Base-by-base conservation (phyloP, 805 yeast species). In the Torulaspora delbrueckii region DNA sequence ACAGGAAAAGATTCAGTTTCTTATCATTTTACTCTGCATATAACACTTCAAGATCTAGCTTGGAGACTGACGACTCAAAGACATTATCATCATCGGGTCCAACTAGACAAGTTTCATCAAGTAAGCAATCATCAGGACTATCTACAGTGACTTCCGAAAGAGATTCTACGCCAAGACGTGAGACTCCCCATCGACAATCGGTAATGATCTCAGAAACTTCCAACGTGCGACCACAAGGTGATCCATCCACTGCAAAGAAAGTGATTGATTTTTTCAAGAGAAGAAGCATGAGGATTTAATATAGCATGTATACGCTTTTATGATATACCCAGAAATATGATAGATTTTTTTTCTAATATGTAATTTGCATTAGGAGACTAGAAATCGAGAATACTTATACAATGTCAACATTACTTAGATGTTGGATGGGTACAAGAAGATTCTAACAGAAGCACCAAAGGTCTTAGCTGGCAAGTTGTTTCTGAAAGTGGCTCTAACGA, bases 371-470 rank as follows among this genome's bases (percentile, higher is more conserved):
- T 47, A 44, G 40, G 36, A 47, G 39, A 35, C 49, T 40, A 35
- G 25, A 39, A 39, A 32, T 41, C 31, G 42, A 45, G 48, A 37
- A 27, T 53, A 55, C 57, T 51, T 55, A 55, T 51, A 53, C 58
- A 53, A 30, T 40, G 37, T 32, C 48, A 45, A 41, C 46, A 32
- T 24, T 25, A 39, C 42, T 85, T 91, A 91, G 87, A 91, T 93
- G 96, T 85, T 90, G 63, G 98, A 91, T 79, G 99, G 99, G 86
- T 91, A 91, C 77, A 91, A 90, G 96, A 93, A 89, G 81, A 93
- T 83, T 83, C 99, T 87, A 73, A 93, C 98, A 62, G 96, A 84
- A 72, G 99, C 97, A 80, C 99, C 99, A 75, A 93, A 91, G 67
- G 98, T 89, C 86, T 91, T 90, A 66, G 99, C 90, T 76, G 99